Evolutionary conservation across 441 rosid genomes (phyloP).

Genomic region (Lepidium campestre): DNA sequence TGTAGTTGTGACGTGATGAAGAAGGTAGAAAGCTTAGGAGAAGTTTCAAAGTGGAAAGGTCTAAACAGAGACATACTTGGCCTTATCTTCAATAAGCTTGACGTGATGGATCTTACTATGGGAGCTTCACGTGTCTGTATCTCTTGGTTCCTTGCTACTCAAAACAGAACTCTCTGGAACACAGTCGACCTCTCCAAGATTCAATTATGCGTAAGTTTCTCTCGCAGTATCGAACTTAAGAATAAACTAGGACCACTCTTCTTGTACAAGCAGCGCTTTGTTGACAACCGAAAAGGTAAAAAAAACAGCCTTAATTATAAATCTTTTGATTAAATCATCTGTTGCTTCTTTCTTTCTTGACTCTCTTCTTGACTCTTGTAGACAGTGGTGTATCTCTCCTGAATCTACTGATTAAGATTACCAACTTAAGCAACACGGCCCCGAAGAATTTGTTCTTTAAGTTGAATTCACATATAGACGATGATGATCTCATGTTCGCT

Average conservation of each 20-base stretch:
- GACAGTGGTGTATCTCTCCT: background rate
- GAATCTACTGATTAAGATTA: background rate
- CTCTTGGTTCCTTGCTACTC: conserved; percentile 16
- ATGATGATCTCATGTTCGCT: background rate
- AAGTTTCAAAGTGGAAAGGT: background rate
- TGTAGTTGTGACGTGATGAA: conserved; percentile 1
- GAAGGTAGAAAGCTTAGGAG: background rate
- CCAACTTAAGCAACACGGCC: background rate
- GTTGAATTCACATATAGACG: background rate
- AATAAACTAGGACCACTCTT: too few species aligned
- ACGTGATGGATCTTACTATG: background rate
- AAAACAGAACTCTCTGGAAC: conserved; percentile 1
- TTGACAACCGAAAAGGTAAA: background rate
- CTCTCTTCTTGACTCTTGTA: background rate
- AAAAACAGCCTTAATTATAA: background rate
- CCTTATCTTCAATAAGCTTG: background rate
- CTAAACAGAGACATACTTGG: background rate
- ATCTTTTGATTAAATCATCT: background rate
- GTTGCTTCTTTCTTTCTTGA: background rate
- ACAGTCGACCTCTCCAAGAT: background rate
- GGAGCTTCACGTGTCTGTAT: conserved; percentile 6
- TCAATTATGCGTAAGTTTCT: background rate
- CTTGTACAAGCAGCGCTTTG: background rate
- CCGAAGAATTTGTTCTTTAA: background rate
- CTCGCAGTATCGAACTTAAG: too few species aligned